phyloP scores from a whole-genome alignment of 768 basidiomycete genomes.

The Naganishia vishniacii region DNA sequence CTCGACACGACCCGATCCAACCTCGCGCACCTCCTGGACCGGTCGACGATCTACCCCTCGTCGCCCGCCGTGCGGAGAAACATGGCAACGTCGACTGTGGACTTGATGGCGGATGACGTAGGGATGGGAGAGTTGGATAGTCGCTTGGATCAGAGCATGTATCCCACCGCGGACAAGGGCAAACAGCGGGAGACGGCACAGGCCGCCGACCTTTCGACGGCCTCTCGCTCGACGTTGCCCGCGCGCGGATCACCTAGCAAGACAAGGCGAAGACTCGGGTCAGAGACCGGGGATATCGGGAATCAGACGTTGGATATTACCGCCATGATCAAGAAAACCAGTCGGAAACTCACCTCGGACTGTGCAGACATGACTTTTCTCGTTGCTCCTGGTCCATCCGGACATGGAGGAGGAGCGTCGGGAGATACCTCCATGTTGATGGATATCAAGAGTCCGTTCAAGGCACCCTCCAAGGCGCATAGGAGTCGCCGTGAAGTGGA shows the following conservation, averaged over 20 bases:
- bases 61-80: slow-evolving; percentile 6
- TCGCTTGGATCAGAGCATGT: slow-evolving; percentile 1
- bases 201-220: too few species aligned
- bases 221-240: too few species aligned
- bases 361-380: neutral
- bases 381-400: neutral
- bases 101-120: neutral
- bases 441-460: slow-evolving; percentile 9
- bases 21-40: neutral
- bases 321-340: slow-evolving; percentile 3
- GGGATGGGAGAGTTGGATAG: neutral
- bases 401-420: neutral
- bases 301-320: slow-evolving; percentile 10
- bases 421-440: neutral
- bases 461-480: neutral
- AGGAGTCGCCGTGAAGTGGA: neutral
- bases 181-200: neutral
- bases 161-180: neutral
- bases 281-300: neutral
- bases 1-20: neutral
- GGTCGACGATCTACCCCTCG: slow-evolving; percentile 12
- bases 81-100: neutral
- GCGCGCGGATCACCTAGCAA: too few species aligned
- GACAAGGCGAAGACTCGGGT: neutral
- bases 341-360: slow-evolving; percentile 10